Percentiles rank a stretch among this genome's conserved stretches.
These are phyloP conservation scores for Boletus rubroflammeus DNA, from an alignment of 768 basidiomycete species.

Conservation along the genomic window DNA sequence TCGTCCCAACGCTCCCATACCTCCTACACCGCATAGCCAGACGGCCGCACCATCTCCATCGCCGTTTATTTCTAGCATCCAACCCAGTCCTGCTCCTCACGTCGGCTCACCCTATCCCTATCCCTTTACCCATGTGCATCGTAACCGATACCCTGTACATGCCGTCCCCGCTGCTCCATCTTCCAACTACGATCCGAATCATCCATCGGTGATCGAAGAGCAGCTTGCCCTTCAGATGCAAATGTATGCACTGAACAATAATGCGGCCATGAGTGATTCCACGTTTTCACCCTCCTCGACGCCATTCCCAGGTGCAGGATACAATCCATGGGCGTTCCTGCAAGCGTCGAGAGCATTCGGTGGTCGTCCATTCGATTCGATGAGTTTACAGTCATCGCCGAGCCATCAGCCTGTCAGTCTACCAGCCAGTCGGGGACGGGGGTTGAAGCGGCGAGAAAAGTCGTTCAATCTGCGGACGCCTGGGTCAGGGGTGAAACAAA, in stretches of 20 bases:
- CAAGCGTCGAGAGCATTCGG: slow-evolving; percentile 53
- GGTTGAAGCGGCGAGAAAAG: slow-evolving; percentile 44
- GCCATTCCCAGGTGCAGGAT: slow-evolving; percentile 61
- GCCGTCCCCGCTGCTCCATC: slow-evolving; percentile 41
- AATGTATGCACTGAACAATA: slow-evolving; percentile 70
- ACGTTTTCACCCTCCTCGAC: slow-evolving; percentile 75
- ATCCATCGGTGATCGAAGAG: slow-evolving; percentile 54
- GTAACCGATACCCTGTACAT: slow-evolving; percentile 41
- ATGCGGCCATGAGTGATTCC: slow-evolving; percentile 61
- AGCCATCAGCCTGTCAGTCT: slow-evolving; percentile 36
- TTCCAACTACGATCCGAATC: slow-evolving; percentile 39
- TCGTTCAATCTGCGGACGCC: slow-evolving; percentile 34
- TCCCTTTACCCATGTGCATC: slow-evolving; percentile 70
- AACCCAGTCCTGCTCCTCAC: slow-evolving; percentile 51
- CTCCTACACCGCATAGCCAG: slow-evolving; percentile 75
- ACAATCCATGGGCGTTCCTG: slow-evolving; percentile 71
- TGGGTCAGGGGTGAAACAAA: slow-evolving; percentile 18
- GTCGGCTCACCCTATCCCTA: slow-evolving; percentile 78
- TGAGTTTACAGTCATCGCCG: slow-evolving; percentile 52
- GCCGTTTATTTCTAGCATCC: slow-evolving; percentile 53
- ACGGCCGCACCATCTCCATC: slow-evolving; percentile 73
- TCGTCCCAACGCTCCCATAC: slow-evolving; percentile 72
- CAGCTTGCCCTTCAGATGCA: slow-evolving; percentile 77
- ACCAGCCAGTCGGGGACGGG: slow-evolving; percentile 44
- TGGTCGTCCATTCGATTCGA: slow-evolving; percentile 41